Evolutionary conservation across 192 early-diverging fungal species (phyloP).

Genomic region (Jimgerdemannia lactiflua): DNA sequence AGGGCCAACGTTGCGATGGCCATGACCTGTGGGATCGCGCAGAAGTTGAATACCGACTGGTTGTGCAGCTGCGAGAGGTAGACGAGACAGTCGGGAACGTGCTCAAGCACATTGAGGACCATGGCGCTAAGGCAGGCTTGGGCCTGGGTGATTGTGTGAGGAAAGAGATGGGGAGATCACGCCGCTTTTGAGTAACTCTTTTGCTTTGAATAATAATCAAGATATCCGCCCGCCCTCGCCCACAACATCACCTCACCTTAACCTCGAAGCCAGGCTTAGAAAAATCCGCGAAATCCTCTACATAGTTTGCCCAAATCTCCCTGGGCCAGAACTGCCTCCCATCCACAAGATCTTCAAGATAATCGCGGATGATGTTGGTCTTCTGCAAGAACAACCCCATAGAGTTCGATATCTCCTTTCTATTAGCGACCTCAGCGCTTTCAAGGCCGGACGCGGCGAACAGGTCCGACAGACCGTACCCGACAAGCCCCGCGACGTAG

Average conservation of each 20-base stretch:
- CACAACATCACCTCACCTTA: conserved; percentile 14
- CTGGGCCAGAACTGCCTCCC: conserved; percentile 96
- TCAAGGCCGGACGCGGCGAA: conserved; percentile 89
- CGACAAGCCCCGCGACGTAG: conserved; percentile 97
- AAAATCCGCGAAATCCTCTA: conserved; percentile 66
- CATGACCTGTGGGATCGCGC: conserved; percentile 99
- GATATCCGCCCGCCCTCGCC: background rate
- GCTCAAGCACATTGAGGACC: conserved; percentile 79
- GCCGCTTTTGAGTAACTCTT: background rate
- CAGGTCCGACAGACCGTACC: conserved; percentile 86
- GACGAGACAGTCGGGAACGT: conserved; percentile 83
- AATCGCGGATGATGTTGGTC: conserved; percentile 97
- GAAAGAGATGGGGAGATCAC: conserved; percentile 1
- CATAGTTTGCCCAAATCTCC: conserved; percentile 89
- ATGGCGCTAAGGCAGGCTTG: conserved; percentile 86
- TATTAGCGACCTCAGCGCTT: conserved; percentile 44
- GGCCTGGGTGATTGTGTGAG: conserved; percentile 35
- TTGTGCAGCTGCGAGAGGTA: conserved; percentile 81
- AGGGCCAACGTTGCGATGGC: conserved; percentile 89
- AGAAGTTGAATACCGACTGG: conserved; percentile 86
- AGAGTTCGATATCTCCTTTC: conserved; percentile 69
- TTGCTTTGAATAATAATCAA: conserved; percentile 1
- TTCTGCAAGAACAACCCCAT: conserved; percentile 99
- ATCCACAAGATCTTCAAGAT: conserved; percentile 84
- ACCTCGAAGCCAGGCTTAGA: conserved; percentile 66